Evolutionary conservation across 495 filamentous ascomycete species (phyloP).

Genomic region (Podospora pseudopauciseta): DNA sequence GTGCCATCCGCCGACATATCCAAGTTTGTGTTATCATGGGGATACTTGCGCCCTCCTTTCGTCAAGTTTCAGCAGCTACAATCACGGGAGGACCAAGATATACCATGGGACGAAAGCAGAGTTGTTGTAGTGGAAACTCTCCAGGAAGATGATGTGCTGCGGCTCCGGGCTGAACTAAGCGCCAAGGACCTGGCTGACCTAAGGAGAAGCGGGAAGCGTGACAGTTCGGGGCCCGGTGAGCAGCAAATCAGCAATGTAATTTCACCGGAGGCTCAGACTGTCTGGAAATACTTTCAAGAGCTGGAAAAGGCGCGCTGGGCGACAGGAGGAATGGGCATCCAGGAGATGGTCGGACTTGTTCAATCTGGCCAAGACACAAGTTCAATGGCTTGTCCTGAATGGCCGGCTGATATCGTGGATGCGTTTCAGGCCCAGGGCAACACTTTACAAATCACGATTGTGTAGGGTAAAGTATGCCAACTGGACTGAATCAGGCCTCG

Average conservation of each 20-base stretch:
- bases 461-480: not conserved
- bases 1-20: not conserved
- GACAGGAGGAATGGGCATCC: not conserved
- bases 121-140: too few species aligned
- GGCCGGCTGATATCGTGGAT: not conserved
- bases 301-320: not conserved
- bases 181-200: too few species aligned
- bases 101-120: too few species aligned
- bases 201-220: too few species aligned
- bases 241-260: not conserved
- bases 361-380: not conserved
- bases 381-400: not conserved
- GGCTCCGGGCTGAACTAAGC: too few species aligned
- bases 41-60: not conserved
- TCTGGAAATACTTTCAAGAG: not conserved
- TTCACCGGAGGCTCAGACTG: not conserved
- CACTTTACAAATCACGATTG: not conserved
- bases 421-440: not conserved
- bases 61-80: not conserved
- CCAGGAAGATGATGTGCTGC: too few species aligned
- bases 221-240: too few species aligned
- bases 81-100: too few species aligned
- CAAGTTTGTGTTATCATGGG: not conserved
- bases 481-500: too few species aligned
- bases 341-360: not conserved